Base-by-base conservation (phyloP, 805 yeast genomes). In the Wickerhamiella hasegawae region DNA sequence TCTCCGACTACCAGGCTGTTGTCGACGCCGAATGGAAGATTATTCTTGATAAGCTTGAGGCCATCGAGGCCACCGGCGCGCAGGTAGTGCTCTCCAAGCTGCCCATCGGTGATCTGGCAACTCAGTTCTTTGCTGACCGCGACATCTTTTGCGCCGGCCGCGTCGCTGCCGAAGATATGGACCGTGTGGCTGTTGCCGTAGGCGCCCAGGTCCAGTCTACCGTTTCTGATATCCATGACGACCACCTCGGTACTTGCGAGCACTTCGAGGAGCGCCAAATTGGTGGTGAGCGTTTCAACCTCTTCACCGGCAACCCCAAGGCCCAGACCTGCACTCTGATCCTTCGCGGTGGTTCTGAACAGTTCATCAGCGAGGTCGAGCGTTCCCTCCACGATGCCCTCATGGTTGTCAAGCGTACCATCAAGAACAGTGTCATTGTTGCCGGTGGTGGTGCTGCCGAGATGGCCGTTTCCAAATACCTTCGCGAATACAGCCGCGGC, bases 391-490 rank as follows among this genome's bases (percentile, higher is more conserved):
- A 90, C 53, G 99, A 90, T 61, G 98, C 98, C 34, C 83, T 90
- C 34, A 87, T 87, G 98, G 85, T 90, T 55, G 97, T 87, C 31
- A 87, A 85, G 61, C 71, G 98, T 49, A 92, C 97, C 2, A 73
- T 90, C 28, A 76, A 80, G 52, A 85, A 85, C 54, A 78, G 75
- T 51, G 63, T 71, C 20, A 74, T 90, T 45, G 98, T 90, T 39
- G 97, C 94, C 11, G 99, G 99, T 42, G 99, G 99, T 45, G 99
- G 99, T 44, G 99, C 99, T 24, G 78, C 84, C 44, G 98, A 90
- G 60, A 90, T 90, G 98, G 97, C 90, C 54, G 53, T 90, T 28
- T 84, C 96, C 26, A 82, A 73, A 55, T 73, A 79, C 55, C 66
- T 90, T 47, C 72, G 98, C 51, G 94, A 83, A 48, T 71, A 76